A percentile compares a stretch with the other conserved stretches of the same genome.
phyloP scores from a whole-genome alignment of 2,329 filamentous ascomycete species.

The Harringtonia aguacate region DNA sequence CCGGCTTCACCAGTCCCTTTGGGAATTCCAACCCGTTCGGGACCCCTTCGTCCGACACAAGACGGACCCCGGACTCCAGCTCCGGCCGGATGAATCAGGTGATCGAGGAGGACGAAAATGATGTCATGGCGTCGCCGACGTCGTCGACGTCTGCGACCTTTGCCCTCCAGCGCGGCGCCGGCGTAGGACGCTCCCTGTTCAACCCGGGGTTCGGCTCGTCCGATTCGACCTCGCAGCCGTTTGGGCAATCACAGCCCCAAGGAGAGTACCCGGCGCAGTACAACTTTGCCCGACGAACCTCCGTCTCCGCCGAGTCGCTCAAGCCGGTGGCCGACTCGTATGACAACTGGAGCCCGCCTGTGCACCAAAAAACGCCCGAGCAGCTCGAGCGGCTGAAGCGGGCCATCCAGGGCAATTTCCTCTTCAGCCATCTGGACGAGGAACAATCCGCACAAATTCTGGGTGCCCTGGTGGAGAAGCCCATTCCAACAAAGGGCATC shows the following conservation, averaged over 20 bases:
- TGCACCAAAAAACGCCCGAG: slow-evolving; percentile 71
- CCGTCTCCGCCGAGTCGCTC: slow-evolving; percentile 91
- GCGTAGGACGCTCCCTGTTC: slow-evolving; percentile 3
- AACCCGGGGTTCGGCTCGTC: not conserved
- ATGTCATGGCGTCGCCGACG: slow-evolving; percentile 65
- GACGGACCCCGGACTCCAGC: slow-evolving; percentile 1
- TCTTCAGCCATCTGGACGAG: slow-evolving; percentile 91
- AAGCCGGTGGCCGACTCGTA: slow-evolving; percentile 76
- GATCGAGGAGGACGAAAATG: slow-evolving; percentile 77
- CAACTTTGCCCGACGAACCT: slow-evolving; percentile 86
- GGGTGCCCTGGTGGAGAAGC: slow-evolving; percentile 86
- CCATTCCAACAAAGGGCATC: slow-evolving; percentile 81
- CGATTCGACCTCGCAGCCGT: slow-evolving; percentile 27
- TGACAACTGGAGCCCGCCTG: slow-evolving; percentile 84
- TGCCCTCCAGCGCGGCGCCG: slow-evolving; percentile 1
- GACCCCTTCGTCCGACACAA: slow-evolving; percentile 23
- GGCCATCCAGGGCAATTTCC: slow-evolving; percentile 80
- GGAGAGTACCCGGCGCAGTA: slow-evolving; percentile 84
- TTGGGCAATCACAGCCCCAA: slow-evolving; percentile 41
- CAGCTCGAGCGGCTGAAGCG: slow-evolving; percentile 69
- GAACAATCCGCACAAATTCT: slow-evolving; percentile 83
- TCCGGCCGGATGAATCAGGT: slow-evolving; percentile 37
- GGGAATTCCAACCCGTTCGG: slow-evolving; percentile 68
- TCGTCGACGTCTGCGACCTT: slow-evolving; percentile 45
- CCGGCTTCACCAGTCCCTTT: slow-evolving; percentile 66